phyloP scores from a whole-genome alignment of 2,329 filamentous ascomycete genomes.

The Ophiostoma piceae region DNA sequence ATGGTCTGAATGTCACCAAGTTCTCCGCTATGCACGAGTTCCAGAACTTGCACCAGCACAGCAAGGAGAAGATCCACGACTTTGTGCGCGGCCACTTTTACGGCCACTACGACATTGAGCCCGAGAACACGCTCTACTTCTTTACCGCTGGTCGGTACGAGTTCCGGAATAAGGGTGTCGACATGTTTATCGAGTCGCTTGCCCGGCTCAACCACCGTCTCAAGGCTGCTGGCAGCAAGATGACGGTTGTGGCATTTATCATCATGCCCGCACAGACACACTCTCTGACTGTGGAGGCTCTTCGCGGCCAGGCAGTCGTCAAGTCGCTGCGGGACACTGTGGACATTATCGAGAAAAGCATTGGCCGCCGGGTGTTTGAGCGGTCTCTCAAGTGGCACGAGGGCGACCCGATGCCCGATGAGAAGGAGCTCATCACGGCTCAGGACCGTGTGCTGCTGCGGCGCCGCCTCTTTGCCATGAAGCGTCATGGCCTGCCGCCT shows the following conservation, averaged over 20 bases:
- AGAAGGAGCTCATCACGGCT: conserved; percentile 89
- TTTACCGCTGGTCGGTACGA: conserved; percentile 97
- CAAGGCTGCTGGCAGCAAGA: conserved; percentile 78
- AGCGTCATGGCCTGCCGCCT: conserved; percentile 80
- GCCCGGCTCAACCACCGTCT: conserved; percentile 91
- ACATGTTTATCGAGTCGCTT: conserved; percentile 98
- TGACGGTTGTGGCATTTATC: conserved; percentile 93
- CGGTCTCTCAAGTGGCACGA: conserved; percentile 93
- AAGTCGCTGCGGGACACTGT: conserved; percentile 93
- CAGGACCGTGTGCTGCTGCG: conserved; percentile 91
- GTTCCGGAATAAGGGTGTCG: conserved; percentile 96
- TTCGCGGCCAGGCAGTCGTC: conserved; percentile 95
- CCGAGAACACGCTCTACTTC: conserved; percentile 94
- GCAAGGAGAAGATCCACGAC: conserved; percentile 97
- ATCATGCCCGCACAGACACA: conserved; percentile 98
- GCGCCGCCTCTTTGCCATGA: conserved; percentile 92
- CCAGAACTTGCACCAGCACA: conserved; percentile 93
- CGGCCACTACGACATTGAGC: conserved; percentile 93
- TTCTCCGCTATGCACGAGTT: conserved; percentile 98
- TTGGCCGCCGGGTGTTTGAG: conserved; percentile 91
- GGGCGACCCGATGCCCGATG: conserved; percentile 85
- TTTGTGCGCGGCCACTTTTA: conserved; percentile 98
- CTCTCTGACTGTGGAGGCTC: conserved; percentile 87
- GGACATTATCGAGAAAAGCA: conserved; percentile 84
- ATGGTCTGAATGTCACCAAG: conserved; percentile 96